phyloP scores from a whole-genome alignment of 2,329 filamentous ascomycete genomes.

The Alternaria gaisen region DNA sequence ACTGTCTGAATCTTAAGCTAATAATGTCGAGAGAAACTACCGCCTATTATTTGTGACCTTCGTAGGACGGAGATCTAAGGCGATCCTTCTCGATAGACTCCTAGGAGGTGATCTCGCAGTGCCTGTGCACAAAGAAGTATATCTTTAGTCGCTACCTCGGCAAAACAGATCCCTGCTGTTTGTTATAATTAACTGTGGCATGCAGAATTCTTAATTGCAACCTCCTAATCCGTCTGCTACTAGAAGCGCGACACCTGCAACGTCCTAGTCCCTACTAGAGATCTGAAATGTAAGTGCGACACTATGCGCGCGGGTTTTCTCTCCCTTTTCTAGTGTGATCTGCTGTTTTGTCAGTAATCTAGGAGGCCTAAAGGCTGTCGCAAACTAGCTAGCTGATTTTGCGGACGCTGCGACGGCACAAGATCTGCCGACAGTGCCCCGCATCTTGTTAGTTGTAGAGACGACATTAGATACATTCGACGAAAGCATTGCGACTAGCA shows the following conservation, averaged over 20 bases:
- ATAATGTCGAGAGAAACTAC: background rate
- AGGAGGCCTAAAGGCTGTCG: background rate
- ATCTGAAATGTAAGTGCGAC: background rate
- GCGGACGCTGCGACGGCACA: background rate
- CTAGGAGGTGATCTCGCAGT: background rate
- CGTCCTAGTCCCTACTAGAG: background rate
- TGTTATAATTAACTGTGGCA: constrained; percentile 6
- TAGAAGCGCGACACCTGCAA: background rate
- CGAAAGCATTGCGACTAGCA: constrained; percentile 9
- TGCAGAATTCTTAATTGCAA: background rate
- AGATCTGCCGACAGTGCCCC: constrained; percentile 11
- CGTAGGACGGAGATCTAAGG: constrained; percentile 1
- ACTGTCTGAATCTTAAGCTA: background rate
- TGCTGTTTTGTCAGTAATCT: constrained; percentile 11
- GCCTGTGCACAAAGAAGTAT: constrained; percentile 10
- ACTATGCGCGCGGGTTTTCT: constrained; percentile 2
- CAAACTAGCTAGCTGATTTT: constrained; percentile 4
- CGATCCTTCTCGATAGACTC: constrained; percentile 6
- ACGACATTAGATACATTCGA: constrained; percentile 30
- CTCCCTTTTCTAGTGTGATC: constrained; percentile 6
- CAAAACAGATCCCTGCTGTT: background rate
- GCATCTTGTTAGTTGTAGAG: constrained; percentile 35
- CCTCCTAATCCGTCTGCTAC: background rate
- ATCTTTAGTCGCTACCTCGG: constrained; percentile 5
- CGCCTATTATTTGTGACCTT: background rate